Evolutionary conservation across 805 yeast genomes (phyloP).

Genomic region (Starmerella potacharoeniae): DNA sequence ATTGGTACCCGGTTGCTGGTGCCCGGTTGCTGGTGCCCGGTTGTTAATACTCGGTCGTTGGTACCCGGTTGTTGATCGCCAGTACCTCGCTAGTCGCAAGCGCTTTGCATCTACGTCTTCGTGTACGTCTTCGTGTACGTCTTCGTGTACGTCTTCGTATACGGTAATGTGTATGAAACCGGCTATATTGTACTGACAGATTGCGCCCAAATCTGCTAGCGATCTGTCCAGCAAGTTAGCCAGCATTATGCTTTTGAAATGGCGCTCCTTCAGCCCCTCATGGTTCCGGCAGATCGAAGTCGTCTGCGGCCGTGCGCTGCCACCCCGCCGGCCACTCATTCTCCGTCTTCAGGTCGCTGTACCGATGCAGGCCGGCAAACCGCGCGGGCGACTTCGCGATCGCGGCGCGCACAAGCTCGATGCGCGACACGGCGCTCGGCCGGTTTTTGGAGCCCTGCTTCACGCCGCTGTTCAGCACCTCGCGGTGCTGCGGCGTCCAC

Average conservation of each 20-base stretch:
- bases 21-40: no score
- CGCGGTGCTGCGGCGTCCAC: conserved; percentile 16
- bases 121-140: no score
- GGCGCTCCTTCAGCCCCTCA: neutral
- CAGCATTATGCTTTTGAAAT: neutral
- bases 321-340: conserved; percentile 19
- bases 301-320: conserved; percentile 18
- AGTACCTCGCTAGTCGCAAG: no score
- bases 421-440: conserved; percentile 16
- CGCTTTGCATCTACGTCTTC: no score
- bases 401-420: conserved; percentile 1
- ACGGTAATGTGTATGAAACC: no score
- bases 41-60: no score
- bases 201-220: no score
- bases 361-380: neutral
- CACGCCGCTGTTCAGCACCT: conserved; percentile 22
- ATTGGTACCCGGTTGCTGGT: no score
- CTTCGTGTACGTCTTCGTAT: no score
- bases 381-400: neutral
- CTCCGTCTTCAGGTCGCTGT: conserved; percentile 9
- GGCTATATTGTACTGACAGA: no score
- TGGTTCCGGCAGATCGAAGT: conserved; percentile 5
- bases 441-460: conserved; percentile 17
- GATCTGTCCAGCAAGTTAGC: no score
- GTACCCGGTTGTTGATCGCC: no score